Evolutionary conservation across 768 basidiomycete species (phyloP).

Genomic region (Termitomyces sp.): DNA sequence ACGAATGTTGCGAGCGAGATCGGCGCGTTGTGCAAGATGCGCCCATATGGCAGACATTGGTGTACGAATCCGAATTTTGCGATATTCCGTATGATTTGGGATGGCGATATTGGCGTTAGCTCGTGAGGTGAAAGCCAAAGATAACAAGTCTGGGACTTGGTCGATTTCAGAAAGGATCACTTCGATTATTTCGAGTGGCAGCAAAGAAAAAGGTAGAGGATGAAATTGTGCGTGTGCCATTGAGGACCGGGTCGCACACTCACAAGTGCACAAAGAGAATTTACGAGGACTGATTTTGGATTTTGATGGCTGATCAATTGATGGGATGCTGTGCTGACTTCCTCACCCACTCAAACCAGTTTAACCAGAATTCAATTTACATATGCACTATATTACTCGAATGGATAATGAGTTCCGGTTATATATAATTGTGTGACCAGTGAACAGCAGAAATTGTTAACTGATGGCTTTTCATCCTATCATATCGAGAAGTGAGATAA

Average conservation of each 20-base stretch:
- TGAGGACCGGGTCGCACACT: background rate
- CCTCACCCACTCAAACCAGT: too few species aligned
- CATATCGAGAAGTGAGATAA: background rate
- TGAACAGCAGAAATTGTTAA: background rate
- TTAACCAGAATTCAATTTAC: too few species aligned
- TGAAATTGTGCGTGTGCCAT: background rate
- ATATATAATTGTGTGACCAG: background rate
- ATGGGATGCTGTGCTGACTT: too few species aligned
- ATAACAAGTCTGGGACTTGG: conserved; percentile 35
- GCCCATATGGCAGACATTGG: conserved; percentile 41
- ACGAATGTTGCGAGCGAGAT: conserved; percentile 44
- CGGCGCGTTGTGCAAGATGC: conserved; percentile 46
- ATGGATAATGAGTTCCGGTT: too few species aligned
- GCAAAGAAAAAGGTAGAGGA: background rate
- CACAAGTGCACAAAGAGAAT: too few species aligned
- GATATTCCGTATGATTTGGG: conserved; percentile 49
- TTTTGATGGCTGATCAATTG: background rate
- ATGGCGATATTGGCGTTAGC: conserved; percentile 33
- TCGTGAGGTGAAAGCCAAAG: conserved; percentile 42
- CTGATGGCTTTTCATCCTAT: background rate
- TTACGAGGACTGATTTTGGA: too few species aligned
- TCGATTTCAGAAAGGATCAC: conserved; percentile 44
- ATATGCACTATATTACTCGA: too few species aligned
- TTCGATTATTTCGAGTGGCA: conserved; percentile 44
- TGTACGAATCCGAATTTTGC: conserved; percentile 41